These are phyloP conservation scores for Ilex paraguariensis DNA, from an alignment of 305 asterid genomes.

Conservation along the genomic window DNA sequence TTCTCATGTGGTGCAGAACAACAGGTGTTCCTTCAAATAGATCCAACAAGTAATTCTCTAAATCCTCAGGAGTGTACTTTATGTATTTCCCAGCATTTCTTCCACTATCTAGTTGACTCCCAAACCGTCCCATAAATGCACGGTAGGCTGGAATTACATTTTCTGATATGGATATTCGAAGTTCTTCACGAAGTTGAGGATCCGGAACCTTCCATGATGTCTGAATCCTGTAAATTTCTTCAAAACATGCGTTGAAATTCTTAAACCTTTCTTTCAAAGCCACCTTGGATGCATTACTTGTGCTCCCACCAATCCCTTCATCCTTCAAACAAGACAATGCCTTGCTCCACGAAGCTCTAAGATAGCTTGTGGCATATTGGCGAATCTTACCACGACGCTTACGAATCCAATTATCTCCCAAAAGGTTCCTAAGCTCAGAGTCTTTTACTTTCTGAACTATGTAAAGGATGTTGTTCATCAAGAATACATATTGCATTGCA, in stretches of 20 bases:
- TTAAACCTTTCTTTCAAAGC: slow-evolving; percentile 87
- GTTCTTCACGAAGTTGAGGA: slow-evolving; percentile 93
- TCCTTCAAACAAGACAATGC: slow-evolving; percentile 76
- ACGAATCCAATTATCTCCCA: slow-evolving; percentile 87
- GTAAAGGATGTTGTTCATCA: slow-evolving; percentile 88
- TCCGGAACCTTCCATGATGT: slow-evolving; percentile 98
- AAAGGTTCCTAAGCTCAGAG: slow-evolving; percentile 66
- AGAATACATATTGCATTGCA: slow-evolving; percentile 75
- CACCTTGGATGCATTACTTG: slow-evolving; percentile 71
- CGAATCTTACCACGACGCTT: slow-evolving; percentile 71
- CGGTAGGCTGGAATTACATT: slow-evolving; percentile 92
- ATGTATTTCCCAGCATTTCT: slow-evolving; percentile 83
- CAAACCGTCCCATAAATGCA: slow-evolving; percentile 83
- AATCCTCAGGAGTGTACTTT: slow-evolving; percentile 79
- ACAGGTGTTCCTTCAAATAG: slow-evolving; percentile 92
- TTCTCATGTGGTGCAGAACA: slow-evolving; percentile 76
- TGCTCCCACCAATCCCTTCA: slow-evolving; percentile 84
- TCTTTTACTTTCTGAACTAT: slow-evolving; percentile 87
- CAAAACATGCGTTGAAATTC: slow-evolving; percentile 86
- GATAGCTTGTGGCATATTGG: slow-evolving; percentile 81
- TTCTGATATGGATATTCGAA: slow-evolving; percentile 88
- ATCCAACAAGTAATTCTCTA: slow-evolving; percentile 80
- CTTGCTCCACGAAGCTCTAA: slow-evolving; percentile 89
- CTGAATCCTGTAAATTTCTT: slow-evolving; percentile 77
- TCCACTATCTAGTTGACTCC: slow-evolving; percentile 80